A percentile compares a stretch with the other conserved stretches of the same genome.
Conservation (phyloP, 1,284 basidiomycete genomes). For the Ustilago esculenta region DNA sequence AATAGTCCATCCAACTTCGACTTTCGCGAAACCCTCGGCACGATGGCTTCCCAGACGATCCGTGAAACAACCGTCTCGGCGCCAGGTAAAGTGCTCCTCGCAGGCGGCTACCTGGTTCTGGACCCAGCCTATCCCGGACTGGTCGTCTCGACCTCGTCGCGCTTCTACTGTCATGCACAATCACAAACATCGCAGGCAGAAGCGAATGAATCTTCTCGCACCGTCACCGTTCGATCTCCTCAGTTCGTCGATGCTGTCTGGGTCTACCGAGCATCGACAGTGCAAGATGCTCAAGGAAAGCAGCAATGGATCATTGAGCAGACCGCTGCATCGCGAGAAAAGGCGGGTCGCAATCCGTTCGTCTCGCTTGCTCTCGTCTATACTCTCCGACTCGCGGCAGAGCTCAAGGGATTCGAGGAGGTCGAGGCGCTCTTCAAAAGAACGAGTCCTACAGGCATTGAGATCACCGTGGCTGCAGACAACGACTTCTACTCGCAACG, state of each 20-base stretch:
- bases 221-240: conserved; percentile 83
- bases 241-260: conserved; percentile 86
- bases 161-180: conserved; percentile 81
- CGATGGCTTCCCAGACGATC: conserved; percentile 2
- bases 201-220: too few relatives aligned
- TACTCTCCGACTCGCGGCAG: conserved; percentile 73
- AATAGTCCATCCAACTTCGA: not conserved
- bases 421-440: conserved; percentile 10
- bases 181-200: not conserved
- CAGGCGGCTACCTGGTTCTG: conserved; percentile 66
- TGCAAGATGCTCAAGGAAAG: conserved; percentile 5
- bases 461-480: conserved; percentile 84
- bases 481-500: conserved; percentile 98
- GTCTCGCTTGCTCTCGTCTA: conserved; percentile 85
- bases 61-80: conserved; percentile 75
- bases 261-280: conserved; percentile 73
- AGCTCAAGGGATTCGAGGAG: conserved; percentile 67
- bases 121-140: conserved; percentile 65
- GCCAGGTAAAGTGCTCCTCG: conserved; percentile 90
- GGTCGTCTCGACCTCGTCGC: conserved; percentile 79
- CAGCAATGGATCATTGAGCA: conserved; percentile 42
- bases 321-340: conserved; percentile 30
- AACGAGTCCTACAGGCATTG: conserved; percentile 71
- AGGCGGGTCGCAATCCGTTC: conserved; percentile 80
- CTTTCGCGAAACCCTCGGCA: not conserved